phyloP scores from a whole-genome alignment of 1,284 basidiomycete species.

The Ceraceosorus guamensis region DNA sequence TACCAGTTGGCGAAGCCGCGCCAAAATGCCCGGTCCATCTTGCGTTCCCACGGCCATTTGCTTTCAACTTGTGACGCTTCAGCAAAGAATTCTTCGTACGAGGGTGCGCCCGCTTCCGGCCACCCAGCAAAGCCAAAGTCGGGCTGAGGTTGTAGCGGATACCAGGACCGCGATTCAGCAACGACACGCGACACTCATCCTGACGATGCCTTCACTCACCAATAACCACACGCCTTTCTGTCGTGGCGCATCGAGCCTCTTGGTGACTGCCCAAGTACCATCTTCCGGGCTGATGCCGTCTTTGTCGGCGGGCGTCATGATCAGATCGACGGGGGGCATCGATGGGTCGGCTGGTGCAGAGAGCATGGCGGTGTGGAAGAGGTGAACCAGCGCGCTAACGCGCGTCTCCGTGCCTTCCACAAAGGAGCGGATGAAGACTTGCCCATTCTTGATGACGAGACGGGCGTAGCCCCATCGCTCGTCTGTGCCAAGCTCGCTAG shows the following conservation, averaged over 20 bases:
- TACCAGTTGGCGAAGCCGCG: constrained; percentile 25
- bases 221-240: constrained; percentile 4
- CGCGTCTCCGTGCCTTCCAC: constrained; percentile 23
- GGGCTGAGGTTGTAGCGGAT: constrained; percentile 13
- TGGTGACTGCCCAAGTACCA: constrained; percentile 20
- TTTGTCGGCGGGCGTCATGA: constrained; percentile 23
- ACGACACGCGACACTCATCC: too few species aligned
- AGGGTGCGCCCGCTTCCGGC: constrained; percentile 29
- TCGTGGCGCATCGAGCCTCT: constrained; percentile 9
- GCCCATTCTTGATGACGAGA: constrained; percentile 21
- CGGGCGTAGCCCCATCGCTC: neutral
- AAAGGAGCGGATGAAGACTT: constrained; percentile 17
- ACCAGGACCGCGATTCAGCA: too few species aligned
- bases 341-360: constrained; percentile 15
- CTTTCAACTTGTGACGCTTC: constrained; percentile 17
- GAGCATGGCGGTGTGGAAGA: constrained; percentile 13
- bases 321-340: constrained; percentile 20
- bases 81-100: constrained; percentile 22
- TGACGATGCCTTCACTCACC: too few species aligned
- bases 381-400: constrained; percentile 13
- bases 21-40: constrained; percentile 19
- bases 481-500: constrained; percentile 2
- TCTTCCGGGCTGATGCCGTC: constrained; percentile 17
- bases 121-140: constrained; percentile 36
- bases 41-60: constrained; percentile 17